A percentile compares a stretch with the other conserved stretches of the same genome.
phyloP scores from a whole-genome alignment of 1,284 basidiomycete genomes.

The Somion occarium region DNA sequence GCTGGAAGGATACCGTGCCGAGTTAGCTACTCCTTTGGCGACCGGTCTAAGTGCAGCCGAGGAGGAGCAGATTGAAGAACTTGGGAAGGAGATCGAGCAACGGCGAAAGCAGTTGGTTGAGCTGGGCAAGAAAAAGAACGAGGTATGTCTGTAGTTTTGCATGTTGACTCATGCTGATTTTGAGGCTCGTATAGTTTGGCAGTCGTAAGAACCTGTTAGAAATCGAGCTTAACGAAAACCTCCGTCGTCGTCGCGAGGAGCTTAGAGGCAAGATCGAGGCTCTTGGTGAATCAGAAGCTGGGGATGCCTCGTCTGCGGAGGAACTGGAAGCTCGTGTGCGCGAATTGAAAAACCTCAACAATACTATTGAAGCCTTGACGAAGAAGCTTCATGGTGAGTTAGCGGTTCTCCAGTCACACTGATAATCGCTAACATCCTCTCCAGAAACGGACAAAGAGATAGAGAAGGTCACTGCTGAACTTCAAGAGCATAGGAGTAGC shows the following conservation, averaged over 20 bases:
- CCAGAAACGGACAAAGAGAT: slow-evolving; percentile 70
- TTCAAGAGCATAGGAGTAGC: slow-evolving; percentile 60
- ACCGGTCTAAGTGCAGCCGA: slow-evolving; percentile 75
- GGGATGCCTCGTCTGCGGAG: slow-evolving; percentile 50
- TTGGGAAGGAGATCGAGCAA: slow-evolving; percentile 77
- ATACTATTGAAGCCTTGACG: slow-evolving; percentile 60
- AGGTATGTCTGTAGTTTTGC: slow-evolving; percentile 54
- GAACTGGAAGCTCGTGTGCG: slow-evolving; percentile 65
- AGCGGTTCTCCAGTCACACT: not conserved
- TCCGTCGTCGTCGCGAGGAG: slow-evolving; percentile 77
- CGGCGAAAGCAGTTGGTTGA: slow-evolving; percentile 70
- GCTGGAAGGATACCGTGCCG: slow-evolving; percentile 62
- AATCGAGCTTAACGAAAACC: slow-evolving; percentile 90
- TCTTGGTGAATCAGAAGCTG: slow-evolving; percentile 62
- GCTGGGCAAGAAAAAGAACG: slow-evolving; percentile 63
- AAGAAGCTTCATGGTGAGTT: slow-evolving; percentile 61
- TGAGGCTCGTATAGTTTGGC: slow-evolving; percentile 73
- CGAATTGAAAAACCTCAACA: slow-evolving; percentile 65
- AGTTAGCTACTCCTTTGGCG: slow-evolving; percentile 75
- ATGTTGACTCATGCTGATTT: no score
- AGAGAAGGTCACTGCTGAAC: slow-evolving; percentile 60
- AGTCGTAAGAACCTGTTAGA: slow-evolving; percentile 79
- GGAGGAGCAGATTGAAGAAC: slow-evolving; percentile 57
- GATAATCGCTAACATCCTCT: not conserved
- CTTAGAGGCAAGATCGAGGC: slow-evolving; percentile 74